Evolutionary conservation across 2,329 filamentous ascomycete genomes (phyloP).

Genomic region (Fusarium incarnatum): DNA sequence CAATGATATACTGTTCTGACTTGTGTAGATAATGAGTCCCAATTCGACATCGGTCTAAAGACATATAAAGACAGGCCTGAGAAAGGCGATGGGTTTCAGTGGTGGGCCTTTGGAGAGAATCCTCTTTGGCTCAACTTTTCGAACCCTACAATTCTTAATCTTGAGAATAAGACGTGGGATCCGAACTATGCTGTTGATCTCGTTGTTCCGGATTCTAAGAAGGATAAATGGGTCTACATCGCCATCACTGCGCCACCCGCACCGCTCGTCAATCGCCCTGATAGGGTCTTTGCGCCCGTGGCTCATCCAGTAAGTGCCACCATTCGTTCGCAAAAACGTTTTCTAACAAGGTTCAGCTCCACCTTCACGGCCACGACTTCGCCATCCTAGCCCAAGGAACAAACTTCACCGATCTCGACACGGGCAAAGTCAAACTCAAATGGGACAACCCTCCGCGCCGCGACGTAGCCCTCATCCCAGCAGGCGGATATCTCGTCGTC

Average conservation of each 20-base stretch:
- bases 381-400: conserved; percentile 34
- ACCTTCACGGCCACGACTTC: conserved; percentile 44
- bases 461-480: conserved; percentile 61
- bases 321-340: too few species aligned
- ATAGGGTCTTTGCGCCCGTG: conserved; percentile 2
- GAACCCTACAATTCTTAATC: conserved; percentile 17
- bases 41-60: neutral
- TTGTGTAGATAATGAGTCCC: neutral
- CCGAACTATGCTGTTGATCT: conserved; percentile 28
- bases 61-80: neutral
- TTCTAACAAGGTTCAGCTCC: too few species aligned
- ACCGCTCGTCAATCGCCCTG: neutral
- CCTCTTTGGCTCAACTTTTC: conserved; percentile 34
- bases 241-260: conserved; percentile 17
- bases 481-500: conserved; percentile 58
- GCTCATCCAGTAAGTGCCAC: conserved; percentile 43
- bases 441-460: conserved; percentile 61
- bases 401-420: conserved; percentile 5
- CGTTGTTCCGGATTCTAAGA: neutral
- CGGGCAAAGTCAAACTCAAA: conserved; percentile 22
- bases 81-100: neutral
- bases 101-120: conserved; percentile 17
- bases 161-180: conserved; percentile 12
- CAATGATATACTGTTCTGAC: neutral
- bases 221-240: conserved; percentile 26